Base-by-base conservation (phyloP, 1,284 basidiomycete genomes). In the Marasmius tenuissimus region DNA sequence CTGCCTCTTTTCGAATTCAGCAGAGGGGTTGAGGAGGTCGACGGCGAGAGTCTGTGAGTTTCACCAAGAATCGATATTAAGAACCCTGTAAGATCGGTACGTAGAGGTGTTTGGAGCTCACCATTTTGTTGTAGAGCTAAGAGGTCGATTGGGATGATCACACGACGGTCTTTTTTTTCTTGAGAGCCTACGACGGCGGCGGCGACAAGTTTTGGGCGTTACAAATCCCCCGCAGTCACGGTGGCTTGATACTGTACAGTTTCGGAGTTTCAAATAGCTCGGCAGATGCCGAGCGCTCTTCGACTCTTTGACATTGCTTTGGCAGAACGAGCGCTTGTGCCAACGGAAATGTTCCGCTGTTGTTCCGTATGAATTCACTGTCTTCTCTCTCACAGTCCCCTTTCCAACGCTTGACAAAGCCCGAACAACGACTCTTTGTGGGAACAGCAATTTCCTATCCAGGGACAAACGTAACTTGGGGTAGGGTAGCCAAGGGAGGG, bases 11-110 rank as follows among this genome's bases (percentile, higher is more conserved):
- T 96, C 92, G 71, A 89, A 81, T 77, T 96, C 93, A 72, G 87
- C 79, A 66, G 94, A 92, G 71, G 96, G 97, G 91, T 99, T 94
- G 77, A 99, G 91, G 77, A 99, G 92, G 82, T 99, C 97, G 78
- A 98, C 80, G 77, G 96, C 95, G 84, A 99, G 95, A 89, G 94
- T 89, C 97, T 98, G 63, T 39, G 18, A 53, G 11, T 27, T 27
- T 27, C 22, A 14, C 39, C 12, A 37, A 48, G 18, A 9, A n/a
- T 39, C 27, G n/a, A n/a, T 12, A 9, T 18, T 57, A 7, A 42
- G 45, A 16, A 42, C 35, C 18, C 4, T 22, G 11, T n/a, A 34
- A 33, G 14, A 22, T 11, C 14, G n/a, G 35, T 33, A 22, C 27
- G 39, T 6, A 7, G 35, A 8, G 20, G 18, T 16, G 49, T 70